Evolutionary conservation across 1,139 yeast genomes (phyloP).

Genomic region (Candida pseudocylindracea): DNA sequence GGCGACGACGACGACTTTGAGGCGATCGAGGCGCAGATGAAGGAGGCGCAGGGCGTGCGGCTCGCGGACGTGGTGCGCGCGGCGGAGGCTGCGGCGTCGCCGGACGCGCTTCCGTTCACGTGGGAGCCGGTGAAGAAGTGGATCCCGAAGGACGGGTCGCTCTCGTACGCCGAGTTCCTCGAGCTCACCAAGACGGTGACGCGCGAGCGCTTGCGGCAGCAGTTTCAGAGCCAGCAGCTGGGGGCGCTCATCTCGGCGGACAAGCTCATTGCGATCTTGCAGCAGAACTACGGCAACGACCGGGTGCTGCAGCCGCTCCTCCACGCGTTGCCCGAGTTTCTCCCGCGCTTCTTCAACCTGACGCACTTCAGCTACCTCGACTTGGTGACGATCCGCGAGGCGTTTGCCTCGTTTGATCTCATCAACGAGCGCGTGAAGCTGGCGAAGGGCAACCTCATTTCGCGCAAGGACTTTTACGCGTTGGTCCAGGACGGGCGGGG

Average conservation of each 20-base stretch:
- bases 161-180: constrained; percentile 17
- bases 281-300: constrained; percentile 20
- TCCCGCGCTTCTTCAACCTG: neutral
- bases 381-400: too few species aligned
- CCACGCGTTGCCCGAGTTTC: constrained; percentile 14
- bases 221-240: constrained; percentile 23
- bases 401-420: too few species aligned
- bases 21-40: constrained; percentile 9
- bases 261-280: constrained; percentile 24
- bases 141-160: constrained; percentile 18
- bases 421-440: too few species aligned
- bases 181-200: constrained; percentile 33
- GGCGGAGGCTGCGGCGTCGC: constrained; percentile 20
- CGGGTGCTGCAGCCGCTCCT: constrained; percentile 7
- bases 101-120: constrained; percentile 17
- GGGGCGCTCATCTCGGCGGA: constrained; percentile 26
- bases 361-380: too few species aligned
- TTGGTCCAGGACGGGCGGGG: too few species aligned
- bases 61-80: constrained; percentile 17
- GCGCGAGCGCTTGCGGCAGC: constrained; percentile 19
- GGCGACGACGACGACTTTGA: constrained; percentile 4
- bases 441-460: too few species aligned
- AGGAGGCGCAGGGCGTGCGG: neutral
- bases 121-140: constrained; percentile 21
- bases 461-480: too few species aligned